Evolutionary conservation across 2,329 filamentous ascomycete genomes (phyloP).

Genomic region (Fusarium tjaetaba): DNA sequence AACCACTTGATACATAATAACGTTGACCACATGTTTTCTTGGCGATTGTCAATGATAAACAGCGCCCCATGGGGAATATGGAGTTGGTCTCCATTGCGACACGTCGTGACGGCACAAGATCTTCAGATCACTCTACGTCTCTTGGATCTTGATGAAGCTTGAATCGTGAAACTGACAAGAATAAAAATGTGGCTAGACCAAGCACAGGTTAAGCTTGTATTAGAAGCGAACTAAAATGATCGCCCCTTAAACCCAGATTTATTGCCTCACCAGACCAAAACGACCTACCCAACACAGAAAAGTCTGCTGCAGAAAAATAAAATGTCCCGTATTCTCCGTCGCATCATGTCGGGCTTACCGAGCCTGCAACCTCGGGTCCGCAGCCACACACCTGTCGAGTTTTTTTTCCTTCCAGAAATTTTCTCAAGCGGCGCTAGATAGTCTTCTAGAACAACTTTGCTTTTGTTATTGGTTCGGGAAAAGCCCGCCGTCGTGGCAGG

Average conservation of each 20-base stretch:
- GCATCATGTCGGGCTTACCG: slow-evolving; percentile 25
- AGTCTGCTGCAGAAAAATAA: not conserved
- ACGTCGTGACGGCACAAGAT: not conserved
- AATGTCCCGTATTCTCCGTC: not conserved
- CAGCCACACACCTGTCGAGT: not conserved
- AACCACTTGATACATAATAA: slow-evolving; percentile 23
- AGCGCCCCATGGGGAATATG: slow-evolving; percentile 27
- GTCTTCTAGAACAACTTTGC: slow-evolving; percentile 16
- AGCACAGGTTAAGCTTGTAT: slow-evolving; percentile 9
- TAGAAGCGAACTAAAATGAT: slow-evolving; percentile 14
- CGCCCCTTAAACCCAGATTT: slow-evolving; percentile 13
- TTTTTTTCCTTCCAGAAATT: not conserved
- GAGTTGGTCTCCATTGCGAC: slow-evolving; percentile 9
- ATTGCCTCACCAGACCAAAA: not conserved
- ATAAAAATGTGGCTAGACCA: not conserved
- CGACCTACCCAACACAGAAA: slow-evolving; percentile 22
- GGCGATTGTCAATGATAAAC: slow-evolving; percentile 11
- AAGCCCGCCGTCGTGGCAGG: not conserved
- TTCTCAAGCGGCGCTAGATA: slow-evolving; percentile 7
- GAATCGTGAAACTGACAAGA: not conserved
- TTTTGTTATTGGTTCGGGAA: not conserved
- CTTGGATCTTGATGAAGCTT: not conserved
- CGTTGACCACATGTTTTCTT: slow-evolving; percentile 26
- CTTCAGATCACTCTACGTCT: not conserved
- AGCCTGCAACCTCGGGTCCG: slow-evolving; percentile 25